Percentiles rank a stretch among this genome's conserved stretches.
phyloP scores from a whole-genome alignment of 164 flowering plant species.

The Macadamia tetraphylla region DNA sequence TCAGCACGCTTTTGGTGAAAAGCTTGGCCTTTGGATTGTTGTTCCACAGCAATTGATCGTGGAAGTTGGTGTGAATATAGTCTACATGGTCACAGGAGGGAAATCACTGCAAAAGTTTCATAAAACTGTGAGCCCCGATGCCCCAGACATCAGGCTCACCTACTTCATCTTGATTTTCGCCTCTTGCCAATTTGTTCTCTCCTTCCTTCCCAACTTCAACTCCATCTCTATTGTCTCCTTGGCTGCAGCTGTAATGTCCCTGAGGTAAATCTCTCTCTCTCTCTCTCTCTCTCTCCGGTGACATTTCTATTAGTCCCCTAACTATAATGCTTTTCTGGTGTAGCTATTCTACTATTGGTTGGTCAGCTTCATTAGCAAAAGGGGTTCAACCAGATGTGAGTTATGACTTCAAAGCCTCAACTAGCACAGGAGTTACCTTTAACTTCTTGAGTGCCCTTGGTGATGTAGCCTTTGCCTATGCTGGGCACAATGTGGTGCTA shows the following conservation, averaged over 20 bases:
- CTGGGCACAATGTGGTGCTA: slow-evolving; percentile 6
- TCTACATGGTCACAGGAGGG: background rate
- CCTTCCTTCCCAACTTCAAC: background rate
- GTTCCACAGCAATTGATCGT: background rate
- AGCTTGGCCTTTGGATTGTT: background rate
- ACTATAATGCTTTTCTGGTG: background rate
- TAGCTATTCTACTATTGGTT: slow-evolving; percentile 4
- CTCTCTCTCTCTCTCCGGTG: background rate
- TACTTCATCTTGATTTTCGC: slow-evolving; percentile 3
- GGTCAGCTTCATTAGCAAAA: background rate
- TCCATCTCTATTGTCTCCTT: background rate
- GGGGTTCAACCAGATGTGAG: slow-evolving; percentile 5
- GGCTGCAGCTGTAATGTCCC: background rate
- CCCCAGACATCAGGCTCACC: background rate
- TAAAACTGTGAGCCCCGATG: background rate
- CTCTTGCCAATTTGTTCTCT: background rate
- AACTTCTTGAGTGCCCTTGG: slow-evolving; percentile 3
- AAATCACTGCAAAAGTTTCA: background rate
- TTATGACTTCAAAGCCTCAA: background rate
- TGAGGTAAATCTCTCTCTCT: background rate
- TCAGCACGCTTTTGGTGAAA: background rate
- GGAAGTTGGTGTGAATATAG: slow-evolving; percentile 1
- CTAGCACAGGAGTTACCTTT: background rate
- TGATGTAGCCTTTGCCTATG: slow-evolving; percentile 2
- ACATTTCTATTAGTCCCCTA: background rate